Evolutionary conservation across 176 grass and related monocot genomes (phyloP), one percentile per base, ranked within the genome.

Genomic region (Aegilops longissima): DNA sequence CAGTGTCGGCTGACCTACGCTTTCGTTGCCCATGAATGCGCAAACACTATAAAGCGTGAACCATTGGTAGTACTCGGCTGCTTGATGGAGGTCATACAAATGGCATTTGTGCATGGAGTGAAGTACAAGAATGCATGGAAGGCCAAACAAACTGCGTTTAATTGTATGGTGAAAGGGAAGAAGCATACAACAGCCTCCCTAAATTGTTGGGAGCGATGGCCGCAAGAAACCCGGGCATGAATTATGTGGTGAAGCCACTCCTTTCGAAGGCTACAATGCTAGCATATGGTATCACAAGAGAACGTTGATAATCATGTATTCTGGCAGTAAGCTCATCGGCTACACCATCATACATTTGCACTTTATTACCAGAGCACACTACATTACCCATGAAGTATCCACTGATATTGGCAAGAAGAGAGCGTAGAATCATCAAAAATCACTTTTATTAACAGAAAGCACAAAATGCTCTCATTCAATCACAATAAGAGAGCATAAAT

Each of bases 381-480:
- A 67, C 4, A n/a, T 12, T 24, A 61, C 4, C 16, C 30, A 68
- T 68, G 30, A 9, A 18, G 3, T 2, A 82, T 77, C 25, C 23
- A 58, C 81, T 78, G 4, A 61, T 11, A 29, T 17, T 23, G 33
- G 49, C 16, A 24, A 34, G 45, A 61, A 71, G 52, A 45, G 18
- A 61, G 12, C 80, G 4, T 63, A 8, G 2, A 21, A 11, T 70
- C 63, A 85, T 6, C 3, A 34, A 21, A 64, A 78, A 24, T 36
- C 65, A 68, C 47, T 62, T 54, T 77, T 71, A 81, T 81, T 81
- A 34, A 56, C 61, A 65, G 21, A 67, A 23, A 34, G 40, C 44
- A 10, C 11, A 81, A 80, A 10, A 33, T 24, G 24, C 63, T 51
- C 47, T 36, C 6, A 24, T 73, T 21, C 61, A 20, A 27, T 17